phyloP scores from a whole-genome alignment of 169 alveolate species.

The Eimeria necatrix region DNA sequence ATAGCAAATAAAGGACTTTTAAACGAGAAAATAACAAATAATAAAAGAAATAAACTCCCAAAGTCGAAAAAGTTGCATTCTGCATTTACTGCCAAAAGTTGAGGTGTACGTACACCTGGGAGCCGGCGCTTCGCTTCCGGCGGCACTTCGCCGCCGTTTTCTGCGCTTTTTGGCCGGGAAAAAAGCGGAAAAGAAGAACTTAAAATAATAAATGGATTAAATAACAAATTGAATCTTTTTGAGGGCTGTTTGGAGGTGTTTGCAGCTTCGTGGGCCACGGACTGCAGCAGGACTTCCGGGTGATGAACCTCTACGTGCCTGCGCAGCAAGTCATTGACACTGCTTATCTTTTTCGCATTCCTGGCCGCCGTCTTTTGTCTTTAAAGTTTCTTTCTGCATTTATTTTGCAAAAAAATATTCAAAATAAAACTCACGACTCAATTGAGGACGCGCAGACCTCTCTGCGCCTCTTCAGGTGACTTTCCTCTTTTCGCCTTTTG shows the following conservation, averaged over 20 bases:
- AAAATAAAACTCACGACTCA: constrained; percentile 88
- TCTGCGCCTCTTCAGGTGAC: constrained; percentile 85
- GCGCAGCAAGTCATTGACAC: constrained; percentile 80
- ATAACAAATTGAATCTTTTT: background rate
- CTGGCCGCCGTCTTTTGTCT: constrained; percentile 88
- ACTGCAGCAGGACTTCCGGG: constrained; percentile 88
- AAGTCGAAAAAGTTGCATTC: too few species aligned
- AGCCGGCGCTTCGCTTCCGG: too few species aligned
- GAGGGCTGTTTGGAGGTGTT: background rate
- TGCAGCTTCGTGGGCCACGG: constrained; percentile 90
- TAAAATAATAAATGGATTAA: too few species aligned
- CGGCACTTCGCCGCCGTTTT: too few species aligned
- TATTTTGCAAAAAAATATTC: constrained; percentile 85
- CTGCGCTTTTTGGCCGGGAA: too few species aligned
- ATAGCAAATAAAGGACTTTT: too few species aligned
- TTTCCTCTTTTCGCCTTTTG: background rate
- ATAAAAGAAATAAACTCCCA: too few species aligned
- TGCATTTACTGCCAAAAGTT: too few species aligned
- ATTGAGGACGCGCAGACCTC: constrained; percentile 91
- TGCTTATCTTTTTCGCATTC: constrained; percentile 57
- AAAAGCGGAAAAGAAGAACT: too few species aligned
- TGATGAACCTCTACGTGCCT: constrained; percentile 90
- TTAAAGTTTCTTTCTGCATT: constrained; percentile 88
- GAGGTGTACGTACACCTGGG: background rate
- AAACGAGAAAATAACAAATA: too few species aligned